Percentiles rank a stretch among this genome's conserved stretches.
phyloP scores from a whole-genome alignment of 1,284 basidiomycete genomes.

The Coniophora puteana region DNA sequence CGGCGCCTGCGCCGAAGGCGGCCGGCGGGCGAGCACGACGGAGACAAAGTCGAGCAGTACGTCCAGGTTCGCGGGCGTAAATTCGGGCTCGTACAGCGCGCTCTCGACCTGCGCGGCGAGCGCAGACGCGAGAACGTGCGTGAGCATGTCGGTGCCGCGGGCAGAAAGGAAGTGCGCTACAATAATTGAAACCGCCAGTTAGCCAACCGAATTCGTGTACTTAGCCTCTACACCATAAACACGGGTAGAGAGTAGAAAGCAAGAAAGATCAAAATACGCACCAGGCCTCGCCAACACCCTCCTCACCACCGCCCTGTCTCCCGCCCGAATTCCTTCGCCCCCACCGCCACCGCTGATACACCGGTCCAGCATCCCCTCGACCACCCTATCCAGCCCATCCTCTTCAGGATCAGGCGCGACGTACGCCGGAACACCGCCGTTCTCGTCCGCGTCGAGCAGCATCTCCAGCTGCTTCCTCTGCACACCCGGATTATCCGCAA shows the following conservation, averaged over 20 bases:
- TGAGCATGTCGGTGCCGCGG: conserved; percentile 27
- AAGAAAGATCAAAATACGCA: too few relatives aligned
- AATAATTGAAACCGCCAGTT: background rate
- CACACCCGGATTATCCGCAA: conserved; percentile 29
- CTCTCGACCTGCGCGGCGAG: conserved; percentile 35
- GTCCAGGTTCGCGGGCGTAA: conserved; percentile 20
- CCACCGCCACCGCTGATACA: conserved; percentile 20
- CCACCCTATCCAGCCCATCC: conserved; percentile 38
- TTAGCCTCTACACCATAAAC: too few relatives aligned
- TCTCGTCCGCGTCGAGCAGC: conserved; percentile 37
- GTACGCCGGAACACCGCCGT: conserved; percentile 32
- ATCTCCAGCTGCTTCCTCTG: conserved; percentile 24
- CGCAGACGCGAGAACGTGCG: conserved; percentile 32
- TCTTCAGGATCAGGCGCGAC: conserved; percentile 37
- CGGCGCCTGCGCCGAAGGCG: conserved; percentile 11
- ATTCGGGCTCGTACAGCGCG: conserved; percentile 28
- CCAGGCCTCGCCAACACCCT: conserved; percentile 35
- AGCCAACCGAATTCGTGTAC: too few relatives aligned
- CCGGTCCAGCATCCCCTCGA: conserved; percentile 27
- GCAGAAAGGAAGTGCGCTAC: conserved; percentile 36
- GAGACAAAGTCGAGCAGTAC: conserved; percentile 34
- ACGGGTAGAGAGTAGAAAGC: too few relatives aligned
- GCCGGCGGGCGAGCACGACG: conserved; percentile 23
- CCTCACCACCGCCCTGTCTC: conserved; percentile 27
- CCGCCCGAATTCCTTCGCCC: too few relatives aligned